Conservation (phyloP, 2,329 filamentous ascomycete species). For the Aureobasidium sp. region DNA sequence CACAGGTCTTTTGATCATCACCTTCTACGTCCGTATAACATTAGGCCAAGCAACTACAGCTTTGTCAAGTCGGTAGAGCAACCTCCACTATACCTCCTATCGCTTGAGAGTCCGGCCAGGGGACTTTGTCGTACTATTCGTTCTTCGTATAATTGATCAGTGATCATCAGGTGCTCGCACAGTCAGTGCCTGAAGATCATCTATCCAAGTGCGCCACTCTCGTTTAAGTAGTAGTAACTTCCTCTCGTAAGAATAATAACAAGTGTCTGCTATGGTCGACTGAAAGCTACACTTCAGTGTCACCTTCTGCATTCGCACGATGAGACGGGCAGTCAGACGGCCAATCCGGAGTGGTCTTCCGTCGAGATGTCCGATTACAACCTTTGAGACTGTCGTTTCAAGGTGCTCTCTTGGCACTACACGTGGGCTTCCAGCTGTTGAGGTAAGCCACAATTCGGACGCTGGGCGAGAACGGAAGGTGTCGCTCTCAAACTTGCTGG, state of each 20-base stretch:
- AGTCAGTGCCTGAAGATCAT: background rate
- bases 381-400: background rate
- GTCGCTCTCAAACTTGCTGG: background rate
- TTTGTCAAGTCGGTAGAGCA: background rate
- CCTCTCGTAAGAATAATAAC: background rate
- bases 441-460: background rate
- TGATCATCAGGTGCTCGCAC: background rate
- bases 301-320: background rate
- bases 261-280: background rate
- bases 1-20: background rate
- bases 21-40: background rate
- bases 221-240: background rate
- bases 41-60: background rate
- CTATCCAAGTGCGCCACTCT: background rate
- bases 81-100: background rate
- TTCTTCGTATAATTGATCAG: background rate
- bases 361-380: background rate
- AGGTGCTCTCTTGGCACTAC: background rate
- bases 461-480: background rate
- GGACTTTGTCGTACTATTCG: background rate
- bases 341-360: background rate
- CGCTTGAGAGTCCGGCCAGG: background rate
- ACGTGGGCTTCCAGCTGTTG: background rate
- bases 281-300: background rate
- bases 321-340: background rate